These are phyloP conservation scores for Gossypium stocksii DNA, from an alignment of 345 rosid genomes.

Conservation along the genomic window DNA sequence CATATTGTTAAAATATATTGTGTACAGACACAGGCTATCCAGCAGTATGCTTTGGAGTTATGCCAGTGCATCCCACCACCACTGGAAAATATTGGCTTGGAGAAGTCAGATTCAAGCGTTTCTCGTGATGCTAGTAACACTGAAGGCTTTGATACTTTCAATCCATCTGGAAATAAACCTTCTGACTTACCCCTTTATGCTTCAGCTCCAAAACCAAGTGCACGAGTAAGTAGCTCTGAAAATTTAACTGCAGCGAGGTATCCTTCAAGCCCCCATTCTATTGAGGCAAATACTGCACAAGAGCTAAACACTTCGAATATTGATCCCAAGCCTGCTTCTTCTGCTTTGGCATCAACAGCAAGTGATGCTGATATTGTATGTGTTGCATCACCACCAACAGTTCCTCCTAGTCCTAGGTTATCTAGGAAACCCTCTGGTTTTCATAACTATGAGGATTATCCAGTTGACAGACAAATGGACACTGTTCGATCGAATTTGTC, in stretches of 20 bases:
- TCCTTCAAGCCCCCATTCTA: constrained; percentile 34
- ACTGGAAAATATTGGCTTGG: constrained; percentile 46
- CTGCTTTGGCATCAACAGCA: constrained; percentile 35
- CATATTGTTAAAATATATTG: constrained; percentile 71
- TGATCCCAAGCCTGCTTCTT: constrained; percentile 26
- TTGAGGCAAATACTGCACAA: constrained; percentile 30
- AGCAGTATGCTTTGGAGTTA: constrained; percentile 79
- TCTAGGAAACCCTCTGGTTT: constrained; percentile 47
- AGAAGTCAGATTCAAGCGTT: constrained; percentile 46
- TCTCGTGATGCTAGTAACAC: constrained; percentile 31
- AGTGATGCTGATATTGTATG: constrained; percentile 43
- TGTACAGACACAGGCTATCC: constrained; percentile 90
- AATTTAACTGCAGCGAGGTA: constrained; percentile 20
- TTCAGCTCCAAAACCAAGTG: constrained; percentile 35
- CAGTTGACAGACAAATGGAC: constrained; percentile 58
- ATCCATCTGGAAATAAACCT: constrained; percentile 33
- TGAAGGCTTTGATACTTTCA: constrained; percentile 42
- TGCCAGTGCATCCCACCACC: constrained; percentile 74
- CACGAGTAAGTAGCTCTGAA: constrained; percentile 30
- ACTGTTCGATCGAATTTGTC: constrained; percentile 29
- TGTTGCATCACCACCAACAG: constrained; percentile 45
- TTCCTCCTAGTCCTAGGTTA: constrained; percentile 55
- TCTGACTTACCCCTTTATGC: constrained; percentile 34
- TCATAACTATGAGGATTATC: constrained; percentile 45
- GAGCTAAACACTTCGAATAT: constrained; percentile 26